These are phyloP conservation scores for Aspergillus versicolor DNA, from an alignment of 2,329 filamentous ascomycete species.

Conservation along the genomic window DNA sequence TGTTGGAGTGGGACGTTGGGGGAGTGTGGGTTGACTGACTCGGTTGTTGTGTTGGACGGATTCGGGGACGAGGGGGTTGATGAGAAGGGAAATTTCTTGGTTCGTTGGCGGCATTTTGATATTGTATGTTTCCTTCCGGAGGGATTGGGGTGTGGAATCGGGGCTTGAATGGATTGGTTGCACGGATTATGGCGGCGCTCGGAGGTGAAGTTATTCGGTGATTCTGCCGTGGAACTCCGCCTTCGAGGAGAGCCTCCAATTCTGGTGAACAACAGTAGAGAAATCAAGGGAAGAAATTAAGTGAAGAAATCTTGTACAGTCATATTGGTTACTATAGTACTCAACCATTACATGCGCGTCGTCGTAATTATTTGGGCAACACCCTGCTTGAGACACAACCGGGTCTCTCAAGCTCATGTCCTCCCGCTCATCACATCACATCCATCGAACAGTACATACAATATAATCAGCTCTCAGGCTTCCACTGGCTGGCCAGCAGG, in stretches of 20 bases:
- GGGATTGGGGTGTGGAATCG: neutral
- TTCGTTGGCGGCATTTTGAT: conserved; percentile 44
- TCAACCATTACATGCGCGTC: conserved; percentile 22
- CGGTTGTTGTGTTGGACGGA: conserved; percentile 47
- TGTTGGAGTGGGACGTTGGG: neutral
- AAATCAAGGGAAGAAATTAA: neutral
- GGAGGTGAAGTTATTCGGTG: neutral
- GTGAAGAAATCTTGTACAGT: conserved; percentile 4
- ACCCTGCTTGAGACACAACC: conserved; percentile 22
- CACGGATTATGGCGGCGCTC: neutral
- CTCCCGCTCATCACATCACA: conserved; percentile 15
- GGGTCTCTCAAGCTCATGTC: conserved; percentile 18
- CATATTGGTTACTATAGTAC: conserved; percentile 18
- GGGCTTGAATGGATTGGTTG: neutral
- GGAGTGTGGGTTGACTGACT: conserved; percentile 27
- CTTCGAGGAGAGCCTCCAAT: neutral
- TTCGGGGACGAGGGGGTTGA: conserved; percentile 48
- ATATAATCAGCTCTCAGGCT: conserved; percentile 17
- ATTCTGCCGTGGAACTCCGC: conserved; percentile 17
- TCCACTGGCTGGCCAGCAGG: conserved; percentile 18
- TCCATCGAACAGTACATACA: conserved; percentile 12
- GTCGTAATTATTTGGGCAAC: conserved; percentile 20
- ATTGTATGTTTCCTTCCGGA: neutral
- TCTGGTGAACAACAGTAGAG: neutral
- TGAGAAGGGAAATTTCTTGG: conserved; percentile 48